phyloP scores from a whole-genome alignment of 2,329 filamentous ascomycete genomes.

The Ambrosiella beaveri region DNA sequence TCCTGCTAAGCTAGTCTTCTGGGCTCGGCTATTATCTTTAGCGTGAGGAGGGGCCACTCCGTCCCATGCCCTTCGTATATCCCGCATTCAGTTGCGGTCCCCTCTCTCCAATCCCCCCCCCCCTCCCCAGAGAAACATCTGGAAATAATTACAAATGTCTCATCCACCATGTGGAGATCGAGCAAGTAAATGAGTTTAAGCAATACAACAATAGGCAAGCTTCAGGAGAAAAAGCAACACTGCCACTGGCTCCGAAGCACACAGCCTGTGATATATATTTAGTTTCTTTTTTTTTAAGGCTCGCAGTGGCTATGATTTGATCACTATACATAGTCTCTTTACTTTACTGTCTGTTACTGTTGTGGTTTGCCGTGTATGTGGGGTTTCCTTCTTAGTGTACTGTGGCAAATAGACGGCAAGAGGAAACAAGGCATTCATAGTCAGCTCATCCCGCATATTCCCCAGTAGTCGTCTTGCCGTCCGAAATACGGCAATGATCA shows the following conservation, averaged over 20 bases:
- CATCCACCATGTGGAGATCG: not conserved
- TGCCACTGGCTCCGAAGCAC: not conserved
- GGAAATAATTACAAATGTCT: not conserved
- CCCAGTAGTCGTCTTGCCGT: not conserved
- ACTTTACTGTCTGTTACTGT: too few species aligned
- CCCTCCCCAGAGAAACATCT: not conserved
- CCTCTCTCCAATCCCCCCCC: not conserved
- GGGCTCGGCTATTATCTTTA: not conserved
- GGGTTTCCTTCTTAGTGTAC: too few species aligned
- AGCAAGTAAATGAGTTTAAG: not conserved
- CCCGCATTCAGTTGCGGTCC: not conserved
- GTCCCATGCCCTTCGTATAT: not conserved
- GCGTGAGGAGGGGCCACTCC: not conserved
- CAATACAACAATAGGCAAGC: not conserved
- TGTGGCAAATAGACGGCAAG: not conserved
- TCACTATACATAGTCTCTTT: too few species aligned
- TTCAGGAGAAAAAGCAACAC: not conserved
- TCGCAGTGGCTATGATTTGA: not conserved
- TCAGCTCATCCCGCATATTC: not conserved
- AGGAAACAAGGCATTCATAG: not conserved
- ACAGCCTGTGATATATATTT: not conserved
- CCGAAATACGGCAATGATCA: not conserved
- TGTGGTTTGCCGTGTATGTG: too few species aligned
- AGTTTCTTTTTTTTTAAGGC: not conserved
- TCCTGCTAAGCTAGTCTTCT: not conserved